Percentiles rank a stretch among this genome's conserved stretches.
Conservation (phyloP, 495 filamentous ascomycete genomes). For the Elasticomyces elasticus region DNA sequence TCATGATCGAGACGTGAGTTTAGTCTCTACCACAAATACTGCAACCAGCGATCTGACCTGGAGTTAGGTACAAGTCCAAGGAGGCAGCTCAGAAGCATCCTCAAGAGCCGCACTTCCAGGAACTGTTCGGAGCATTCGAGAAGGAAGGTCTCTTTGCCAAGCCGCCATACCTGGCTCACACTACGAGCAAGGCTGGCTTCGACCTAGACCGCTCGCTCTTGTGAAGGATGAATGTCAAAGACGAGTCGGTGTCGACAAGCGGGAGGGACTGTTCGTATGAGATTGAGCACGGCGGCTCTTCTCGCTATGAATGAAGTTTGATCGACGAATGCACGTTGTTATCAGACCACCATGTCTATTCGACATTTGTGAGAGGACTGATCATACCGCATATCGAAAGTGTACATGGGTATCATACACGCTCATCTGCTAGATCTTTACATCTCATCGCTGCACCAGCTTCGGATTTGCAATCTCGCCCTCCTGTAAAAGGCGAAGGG, state of each 20-base stretch:
- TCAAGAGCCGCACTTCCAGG: constrained; percentile 4
- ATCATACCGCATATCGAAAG: too few relatives aligned
- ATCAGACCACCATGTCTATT: too few relatives aligned
- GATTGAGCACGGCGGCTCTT: too few relatives aligned
- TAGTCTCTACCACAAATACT: too few relatives aligned
- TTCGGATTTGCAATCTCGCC: constrained; percentile 16
- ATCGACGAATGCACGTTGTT: too few relatives aligned
- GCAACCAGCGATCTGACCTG: background rate
- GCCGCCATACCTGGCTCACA: constrained; percentile 6
- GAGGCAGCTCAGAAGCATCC: constrained; percentile 3
- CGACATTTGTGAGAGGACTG: too few relatives aligned
- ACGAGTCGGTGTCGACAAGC: too few relatives aligned
- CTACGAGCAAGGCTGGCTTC: constrained; percentile 3
- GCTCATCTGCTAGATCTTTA: background rate
- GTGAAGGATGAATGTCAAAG: background rate
- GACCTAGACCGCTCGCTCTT: constrained; percentile 7
- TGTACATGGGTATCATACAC: too few relatives aligned
- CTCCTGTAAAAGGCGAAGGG: too few relatives aligned
- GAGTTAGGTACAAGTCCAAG: constrained; percentile 6
- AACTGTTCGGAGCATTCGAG: background rate
- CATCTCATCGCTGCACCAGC: constrained; percentile 8
- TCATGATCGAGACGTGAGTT: constrained; percentile 18
- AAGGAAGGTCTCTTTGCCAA: constrained; percentile 5
- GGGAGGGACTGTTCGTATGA: too few relatives aligned
- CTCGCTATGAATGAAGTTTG: too few relatives aligned